Base-by-base conservation (phyloP, 2,329 filamentous ascomycete genomes). In the Samsoniella hepiali region DNA sequence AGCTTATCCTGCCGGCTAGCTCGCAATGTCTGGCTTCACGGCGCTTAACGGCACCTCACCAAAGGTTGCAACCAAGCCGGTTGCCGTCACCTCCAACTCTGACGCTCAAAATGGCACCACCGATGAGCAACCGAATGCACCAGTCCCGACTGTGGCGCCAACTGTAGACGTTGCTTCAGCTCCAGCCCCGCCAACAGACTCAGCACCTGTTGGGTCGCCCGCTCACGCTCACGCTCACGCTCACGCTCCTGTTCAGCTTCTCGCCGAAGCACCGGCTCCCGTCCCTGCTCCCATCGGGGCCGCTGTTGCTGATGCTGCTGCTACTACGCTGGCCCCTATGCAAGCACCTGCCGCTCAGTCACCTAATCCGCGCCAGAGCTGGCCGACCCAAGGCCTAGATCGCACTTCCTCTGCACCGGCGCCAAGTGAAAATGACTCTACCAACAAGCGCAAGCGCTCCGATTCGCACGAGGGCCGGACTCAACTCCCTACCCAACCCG, bases 401-500 rank as follows among this genome's bases (percentile, higher is more conserved):
- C 71, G 77, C 42, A 69, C 76, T 17, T 78, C 79, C 65, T 76
- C 77, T 58, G 70, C 78, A 1, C 68, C 77, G 51, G 67, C 67
- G 44, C 79, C 81, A 68, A 67, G 79, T 6, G 78, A 82, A 38
- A 70, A 72, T n/a, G 83, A 87, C 42, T 72, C 70, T 17, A 76
- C 82, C 22, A 82, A 86, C 69, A 89, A 88, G 75, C 85, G 87
- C 70, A 94, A 92, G 75, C 84, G 90, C 65, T 91, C 90, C 7
- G 77, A 81, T 53, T 91, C 89, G 6, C 74, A 79, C 44, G 88
- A 88, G 63, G 7, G 61, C 76, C 76, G 67, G 79, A 81, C 29
- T 66, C 64, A 34, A 65, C 68, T 7, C 63, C 67, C 8, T 72
- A 64, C 71, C 70, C 5, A 75, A 27, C 38, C 51, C 75, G 15